A percentile compares a stretch with the other conserved stretches of the same genome.
Evolutionary conservation across 345 rosid genomes (phyloP).

Genomic region (Euclidium syriacum): DNA sequence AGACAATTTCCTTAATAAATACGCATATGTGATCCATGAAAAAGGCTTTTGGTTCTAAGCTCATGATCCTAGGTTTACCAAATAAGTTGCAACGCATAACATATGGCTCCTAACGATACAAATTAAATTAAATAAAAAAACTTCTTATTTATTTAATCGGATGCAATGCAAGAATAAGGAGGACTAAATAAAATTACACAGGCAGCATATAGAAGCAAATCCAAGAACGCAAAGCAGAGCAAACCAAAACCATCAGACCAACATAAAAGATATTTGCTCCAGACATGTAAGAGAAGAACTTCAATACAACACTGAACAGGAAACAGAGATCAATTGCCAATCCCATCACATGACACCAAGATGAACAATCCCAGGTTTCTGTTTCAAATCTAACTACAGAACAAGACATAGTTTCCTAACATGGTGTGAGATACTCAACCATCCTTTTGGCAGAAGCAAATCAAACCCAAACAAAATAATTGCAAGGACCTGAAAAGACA

Average conservation of each 20-base stretch:
- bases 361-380: neutral
- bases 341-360: neutral
- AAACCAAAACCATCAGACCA: neutral
- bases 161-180: too few relatives aligned
- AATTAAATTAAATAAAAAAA: too few relatives aligned
- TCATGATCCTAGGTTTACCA: neutral
- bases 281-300: neutral
- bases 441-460: neutral
- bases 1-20: too few relatives aligned
- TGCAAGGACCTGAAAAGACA: neutral
- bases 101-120: neutral
- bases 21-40: too few relatives aligned
- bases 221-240: neutral
- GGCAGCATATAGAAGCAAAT: neutral
- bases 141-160: too few relatives aligned
- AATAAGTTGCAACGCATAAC: neutral
- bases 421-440: neutral
- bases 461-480: neutral
- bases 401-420: neutral
- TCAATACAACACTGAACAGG: neutral
- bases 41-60: too few relatives aligned
- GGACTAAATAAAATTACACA: too few relatives aligned
- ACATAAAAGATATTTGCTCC: neutral
- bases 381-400: neutral
- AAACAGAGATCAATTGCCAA: neutral